Percentiles rank a stretch among this genome's conserved stretches.
Evolutionary conservation across 331 rosid genomes (phyloP).

Genomic region (Acacia concinna): DNA sequence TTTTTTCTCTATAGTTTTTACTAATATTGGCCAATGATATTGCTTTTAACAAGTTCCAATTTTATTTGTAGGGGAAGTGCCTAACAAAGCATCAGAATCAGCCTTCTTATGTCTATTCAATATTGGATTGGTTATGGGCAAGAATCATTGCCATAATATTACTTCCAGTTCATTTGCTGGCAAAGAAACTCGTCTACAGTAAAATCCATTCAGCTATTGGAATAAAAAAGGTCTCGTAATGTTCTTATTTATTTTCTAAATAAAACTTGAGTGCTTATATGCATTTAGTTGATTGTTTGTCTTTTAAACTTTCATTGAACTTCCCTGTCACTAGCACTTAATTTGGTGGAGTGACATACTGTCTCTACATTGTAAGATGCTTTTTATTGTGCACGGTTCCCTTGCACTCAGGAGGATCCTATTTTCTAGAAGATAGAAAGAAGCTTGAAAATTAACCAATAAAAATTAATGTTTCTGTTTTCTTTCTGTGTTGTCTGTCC

Average conservation of each 20-base stretch:
- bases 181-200: slow-evolving; percentile 69
- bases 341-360: slow-evolving; percentile 9
- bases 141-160: slow-evolving; percentile 63
- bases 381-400: not conserved
- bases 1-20: not conserved
- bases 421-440: not conserved
- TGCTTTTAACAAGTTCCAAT: slow-evolving; percentile 23
- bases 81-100: slow-evolving; percentile 59
- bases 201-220: slow-evolving; percentile 77
- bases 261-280: not conserved
- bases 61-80: slow-evolving; percentile 68
- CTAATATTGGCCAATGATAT: slow-evolving; percentile 17
- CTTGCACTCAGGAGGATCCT: slow-evolving; percentile 2
- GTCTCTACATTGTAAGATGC: not conserved
- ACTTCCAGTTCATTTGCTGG: slow-evolving; percentile 79
- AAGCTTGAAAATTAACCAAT: not conserved
- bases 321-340: not conserved
- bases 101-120: slow-evolving; percentile 54
- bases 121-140: slow-evolving; percentile 82
- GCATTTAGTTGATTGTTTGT: slow-evolving; percentile 19
- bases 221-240: slow-evolving; percentile 46
- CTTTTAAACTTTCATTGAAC: not conserved
- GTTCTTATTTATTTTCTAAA: slow-evolving; percentile 2
- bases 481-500: not conserved
- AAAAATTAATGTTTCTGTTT: not conserved